Evolutionary conservation across 129 eudicot species (phyloP), one percentile per base, ranked within the genome.

Genomic region (Flaveria brownii): DNA sequence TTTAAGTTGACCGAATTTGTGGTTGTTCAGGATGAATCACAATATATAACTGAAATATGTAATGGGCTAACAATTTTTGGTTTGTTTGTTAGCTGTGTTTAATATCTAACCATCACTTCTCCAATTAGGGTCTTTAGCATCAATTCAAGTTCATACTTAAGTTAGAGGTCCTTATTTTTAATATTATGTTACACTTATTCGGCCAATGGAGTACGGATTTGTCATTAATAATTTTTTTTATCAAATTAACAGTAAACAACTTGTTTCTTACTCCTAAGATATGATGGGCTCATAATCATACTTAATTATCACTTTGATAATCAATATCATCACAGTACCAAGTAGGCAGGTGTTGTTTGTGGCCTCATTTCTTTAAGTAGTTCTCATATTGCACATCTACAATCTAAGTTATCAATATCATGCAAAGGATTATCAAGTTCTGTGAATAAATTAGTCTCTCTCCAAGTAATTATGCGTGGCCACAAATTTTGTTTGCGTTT

Each of bases 261-360:
- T 25, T 61, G 64, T 10, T 12, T 62, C 14, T 28, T 65, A 65
- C 49, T 10, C 22, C 70, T 65, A 65, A 65, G 70, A 65, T 65
- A 36, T 16, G 7, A 47, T 30, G 36, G 36, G 36, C 36, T 30
- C 36, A 30, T 3, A 30, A 30, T 30, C 36, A 30, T 36, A 65
- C 50, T 65, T 65, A 10, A 65, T 65, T 5, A 30, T 2, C 22
- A 62, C 30, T 62, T 28, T 65, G 8, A 39, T 65, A 65, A 63
- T 63, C 70, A 65, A 7, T 15, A 33, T 65, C 65, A 59, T 25
- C 16, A 59, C 28, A 23, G 12, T 25, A 10, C 36, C 36, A 22
- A 18, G 59, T 52, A 52, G 22, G 22, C 23, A 52, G 9, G 7
- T 25, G 11, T 59, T 12, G 39, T 33, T 65, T 36, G 20, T 36